A percentile compares a stretch with the other conserved stretches of the same genome.
Evolutionary conservation across 225 moss, liverwort and hornwort genomes (phyloP).

Genomic region (Sphagnum contortum): DNA sequence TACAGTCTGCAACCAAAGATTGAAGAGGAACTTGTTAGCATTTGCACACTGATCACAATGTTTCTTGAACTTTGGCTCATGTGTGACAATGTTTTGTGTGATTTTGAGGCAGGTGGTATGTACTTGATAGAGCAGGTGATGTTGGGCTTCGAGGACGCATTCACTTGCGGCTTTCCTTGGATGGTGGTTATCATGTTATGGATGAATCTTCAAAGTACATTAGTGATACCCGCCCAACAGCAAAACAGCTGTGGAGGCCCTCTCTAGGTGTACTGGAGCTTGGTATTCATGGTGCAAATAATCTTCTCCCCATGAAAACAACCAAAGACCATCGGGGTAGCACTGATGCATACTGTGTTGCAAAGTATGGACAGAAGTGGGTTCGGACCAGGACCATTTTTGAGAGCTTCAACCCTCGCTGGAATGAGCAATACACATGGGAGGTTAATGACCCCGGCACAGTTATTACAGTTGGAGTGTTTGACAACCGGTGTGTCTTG

Average conservation of each 20-base stretch:
- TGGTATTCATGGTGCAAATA: constrained; percentile 75
- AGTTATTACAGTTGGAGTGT: constrained; percentile 81
- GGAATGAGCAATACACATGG: constrained; percentile 99
- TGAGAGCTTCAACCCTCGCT: constrained; percentile 70
- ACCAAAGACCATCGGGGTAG: constrained; percentile 33
- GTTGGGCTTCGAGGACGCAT: constrained; percentile 67
- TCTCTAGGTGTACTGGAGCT: constrained; percentile 77
- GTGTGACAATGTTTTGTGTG: background rate
- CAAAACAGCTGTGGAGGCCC: constrained; percentile 64
- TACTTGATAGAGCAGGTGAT: constrained; percentile 55
- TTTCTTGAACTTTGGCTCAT: no score
- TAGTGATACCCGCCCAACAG: constrained; percentile 73
- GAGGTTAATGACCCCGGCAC: constrained; percentile 92
- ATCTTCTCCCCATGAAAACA: constrained; percentile 73
- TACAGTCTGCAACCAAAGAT: no score
- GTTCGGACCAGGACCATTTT: constrained; percentile 82
- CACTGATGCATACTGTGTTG: constrained; percentile 73
- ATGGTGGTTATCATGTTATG: constrained; percentile 95
- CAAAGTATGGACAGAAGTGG: constrained; percentile 91
- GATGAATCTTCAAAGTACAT: constrained; percentile 73
- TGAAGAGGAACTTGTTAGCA: no score
- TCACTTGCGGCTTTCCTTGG: constrained; percentile 69
- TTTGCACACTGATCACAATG: no score
- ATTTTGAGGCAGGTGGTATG: constrained; percentile 56
- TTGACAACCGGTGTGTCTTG: constrained; percentile 62